These are phyloP conservation scores for Annona cherimola DNA, from an alignment of 164 flowering plant species.

Conservation along the genomic window DNA sequence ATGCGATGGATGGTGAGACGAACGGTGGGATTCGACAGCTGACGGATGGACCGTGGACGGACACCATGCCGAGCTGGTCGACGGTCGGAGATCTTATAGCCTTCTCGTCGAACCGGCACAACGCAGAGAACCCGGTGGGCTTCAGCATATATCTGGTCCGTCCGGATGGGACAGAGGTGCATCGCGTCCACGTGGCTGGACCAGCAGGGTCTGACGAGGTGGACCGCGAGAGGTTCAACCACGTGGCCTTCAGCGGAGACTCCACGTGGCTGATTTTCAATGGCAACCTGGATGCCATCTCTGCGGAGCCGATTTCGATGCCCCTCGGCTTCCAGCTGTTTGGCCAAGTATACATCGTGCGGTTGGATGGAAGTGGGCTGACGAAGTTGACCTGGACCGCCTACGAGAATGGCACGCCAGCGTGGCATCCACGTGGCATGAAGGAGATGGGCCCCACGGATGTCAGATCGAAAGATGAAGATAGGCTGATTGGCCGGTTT, in stretches of 20 bases:
- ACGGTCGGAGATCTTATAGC: conserved; percentile 72
- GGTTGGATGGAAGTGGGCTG: conserved; percentile 67
- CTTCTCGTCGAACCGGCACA: conserved; percentile 74
- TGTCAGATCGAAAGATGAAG: conserved; percentile 23
- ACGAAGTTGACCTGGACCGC: conserved; percentile 76
- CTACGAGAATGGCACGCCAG: conserved; percentile 82
- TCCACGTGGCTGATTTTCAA: conserved; percentile 71
- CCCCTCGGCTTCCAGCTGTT: conserved; percentile 90
- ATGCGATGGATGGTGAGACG: conserved; percentile 65
- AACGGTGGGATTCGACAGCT: conserved; percentile 52
- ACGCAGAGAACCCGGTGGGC: conserved; percentile 25
- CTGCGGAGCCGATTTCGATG: conserved; percentile 68
- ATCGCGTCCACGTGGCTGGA: conserved; percentile 22
- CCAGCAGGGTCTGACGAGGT: conserved; percentile 31
- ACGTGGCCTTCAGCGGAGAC: conserved; percentile 72
- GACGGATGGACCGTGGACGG: conserved; percentile 82
- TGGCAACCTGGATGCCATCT: conserved; percentile 57
- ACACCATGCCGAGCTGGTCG: conserved; percentile 94
- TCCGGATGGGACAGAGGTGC: conserved; percentile 16
- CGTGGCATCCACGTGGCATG: conserved; percentile 38
- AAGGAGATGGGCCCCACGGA: conserved; percentile 20
- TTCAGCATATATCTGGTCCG: conserved; percentile 38
- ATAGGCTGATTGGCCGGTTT: conserved; percentile 48
- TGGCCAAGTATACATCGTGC: conserved; percentile 55
- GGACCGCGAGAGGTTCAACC: conserved; percentile 71